Evolutionary conservation across 2,329 filamentous ascomycete genomes (phyloP).

Genomic region (Clarireedia homoeocarpa): DNA sequence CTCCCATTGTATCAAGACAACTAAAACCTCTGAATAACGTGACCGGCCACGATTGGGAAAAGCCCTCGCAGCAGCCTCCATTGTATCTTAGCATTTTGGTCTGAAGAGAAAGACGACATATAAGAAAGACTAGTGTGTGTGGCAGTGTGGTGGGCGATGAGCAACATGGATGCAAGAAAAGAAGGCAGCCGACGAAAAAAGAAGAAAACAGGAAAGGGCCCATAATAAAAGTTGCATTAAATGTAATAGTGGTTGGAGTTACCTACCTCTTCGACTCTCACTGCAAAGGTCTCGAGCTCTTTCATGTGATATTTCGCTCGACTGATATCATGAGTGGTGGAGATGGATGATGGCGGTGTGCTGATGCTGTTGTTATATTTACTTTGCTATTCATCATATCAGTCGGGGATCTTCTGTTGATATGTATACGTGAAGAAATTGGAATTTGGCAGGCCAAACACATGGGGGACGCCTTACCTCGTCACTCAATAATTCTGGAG

Average conservation of each 20-base stretch:
- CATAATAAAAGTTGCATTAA: conserved; percentile 2
- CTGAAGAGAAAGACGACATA: background rate
- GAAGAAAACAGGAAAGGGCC: background rate
- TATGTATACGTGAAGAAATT: background rate
- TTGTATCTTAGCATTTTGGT: conserved; percentile 10
- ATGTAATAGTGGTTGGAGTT: background rate
- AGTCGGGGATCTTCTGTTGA: background rate
- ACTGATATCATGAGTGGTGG: conserved; percentile 13
- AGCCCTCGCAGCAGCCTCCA: conserved; percentile 18
- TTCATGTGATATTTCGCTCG: conserved; percentile 14
- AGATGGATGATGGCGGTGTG: conserved; percentile 9
- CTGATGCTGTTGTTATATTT: conserved; percentile 1
- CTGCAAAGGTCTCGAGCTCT: conserved; percentile 12
- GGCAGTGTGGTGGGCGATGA: background rate
- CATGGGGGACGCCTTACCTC: conserved; percentile 2
- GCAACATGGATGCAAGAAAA: conserved; percentile 1
- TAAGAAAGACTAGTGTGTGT: background rate
- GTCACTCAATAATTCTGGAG: conserved; percentile 6
- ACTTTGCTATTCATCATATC: conserved; percentile 1
- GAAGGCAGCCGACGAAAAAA: background rate
- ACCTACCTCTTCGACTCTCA: conserved; percentile 11
- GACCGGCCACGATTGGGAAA: conserved; percentile 19
- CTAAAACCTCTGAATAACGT: conserved; percentile 19
- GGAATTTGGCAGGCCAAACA: background rate
- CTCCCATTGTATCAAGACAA: conserved; percentile 20